Base-by-base conservation (phyloP, 2,329 filamentous ascomycete species). In the Penicillium decumbens region DNA sequence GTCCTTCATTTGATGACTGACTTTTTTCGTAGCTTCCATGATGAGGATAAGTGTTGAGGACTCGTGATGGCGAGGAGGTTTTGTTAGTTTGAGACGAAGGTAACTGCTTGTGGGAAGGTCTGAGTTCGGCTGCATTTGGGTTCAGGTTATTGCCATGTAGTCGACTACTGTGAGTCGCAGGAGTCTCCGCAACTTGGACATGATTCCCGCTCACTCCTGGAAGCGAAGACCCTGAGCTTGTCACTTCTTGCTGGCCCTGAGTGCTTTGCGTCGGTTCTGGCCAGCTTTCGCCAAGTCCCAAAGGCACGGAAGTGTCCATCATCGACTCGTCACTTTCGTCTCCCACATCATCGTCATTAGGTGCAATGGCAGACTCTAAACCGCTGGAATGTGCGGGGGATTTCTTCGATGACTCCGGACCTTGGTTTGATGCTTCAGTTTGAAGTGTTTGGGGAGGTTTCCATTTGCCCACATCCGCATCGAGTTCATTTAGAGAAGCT, bases 291-390 rank as follows among this genome's bases (percentile, higher is more conserved):
- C 54, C 59, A 4, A 70, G 57, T 18, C 65, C 61, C 43, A 54
- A 58, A 18, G 68, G 68, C n/a, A 71, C 53, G 45, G 62, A 63
- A 12, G 60, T 62, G 41, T 70, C 67, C 68, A 71, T 69, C 20
- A 63, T 56, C 6, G 65, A 65, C 6, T 70, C 67, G 5, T 69
- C 64, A 41, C 64, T 65, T 42, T 62, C 58, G 29, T 45, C 44
- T 35, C 59, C 58, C 15, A 53, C 57, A 25, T 57, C 51, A 27
- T 41, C 23, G 1, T 50, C 45, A 8, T 13, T 6, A 3, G 29
- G 18, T 10, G 45, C 43, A 18, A 23, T n/a, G 4, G 3, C 10
- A 27, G 20, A 5, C 7, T 28, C 10, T 9, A 29, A 29, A 4
- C 15, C 27, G 15, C 23, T 25, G 1, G 15, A 10, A 25, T 13